Evolutionary conservation across 202 grass and related monocot genomes (phyloP).

Genomic region (Musa balbisiana): DNA sequence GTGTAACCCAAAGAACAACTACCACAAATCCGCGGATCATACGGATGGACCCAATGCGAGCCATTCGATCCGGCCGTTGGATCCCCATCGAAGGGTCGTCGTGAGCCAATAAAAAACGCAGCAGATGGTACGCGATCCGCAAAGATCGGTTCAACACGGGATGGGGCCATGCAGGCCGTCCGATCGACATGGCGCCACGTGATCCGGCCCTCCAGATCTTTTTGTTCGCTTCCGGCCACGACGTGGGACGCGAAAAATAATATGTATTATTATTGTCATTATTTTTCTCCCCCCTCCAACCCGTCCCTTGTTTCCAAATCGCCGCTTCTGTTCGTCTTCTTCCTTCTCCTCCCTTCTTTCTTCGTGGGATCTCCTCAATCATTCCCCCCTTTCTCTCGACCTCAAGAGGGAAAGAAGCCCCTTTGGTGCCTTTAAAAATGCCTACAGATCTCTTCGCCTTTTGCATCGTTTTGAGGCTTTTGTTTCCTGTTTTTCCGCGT

Average conservation of each 20-base stretch:
- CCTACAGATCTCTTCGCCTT: not conserved
- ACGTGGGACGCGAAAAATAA: not conserved
- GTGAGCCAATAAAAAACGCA: too few relatives aligned
- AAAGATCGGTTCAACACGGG: not conserved
- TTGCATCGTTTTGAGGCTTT: not conserved
- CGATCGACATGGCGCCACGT: not conserved
- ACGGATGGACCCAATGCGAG: too few relatives aligned
- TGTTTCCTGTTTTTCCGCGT: not conserved
- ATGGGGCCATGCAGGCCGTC: slow-evolving; percentile 2
- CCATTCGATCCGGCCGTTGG: too few relatives aligned
- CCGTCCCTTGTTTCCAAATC: not conserved
- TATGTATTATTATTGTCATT: not conserved
- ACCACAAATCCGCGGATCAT: not conserved
- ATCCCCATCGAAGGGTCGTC: too few relatives aligned
- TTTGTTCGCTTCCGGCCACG: not conserved
- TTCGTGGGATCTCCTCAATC: not conserved
- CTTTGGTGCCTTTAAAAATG: not conserved
- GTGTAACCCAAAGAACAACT: not conserved
- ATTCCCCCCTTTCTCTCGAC: not conserved
- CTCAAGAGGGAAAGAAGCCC: too few relatives aligned
- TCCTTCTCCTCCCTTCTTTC: not conserved
- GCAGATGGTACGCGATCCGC: too few relatives aligned
- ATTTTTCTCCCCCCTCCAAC: not conserved
- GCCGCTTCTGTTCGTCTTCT: slow-evolving; percentile 1
- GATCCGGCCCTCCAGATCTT: slow-evolving; percentile 5